phyloP scores from a whole-genome alignment of 2,329 filamentous ascomycete species.

The Aureobasidium zeae region DNA sequence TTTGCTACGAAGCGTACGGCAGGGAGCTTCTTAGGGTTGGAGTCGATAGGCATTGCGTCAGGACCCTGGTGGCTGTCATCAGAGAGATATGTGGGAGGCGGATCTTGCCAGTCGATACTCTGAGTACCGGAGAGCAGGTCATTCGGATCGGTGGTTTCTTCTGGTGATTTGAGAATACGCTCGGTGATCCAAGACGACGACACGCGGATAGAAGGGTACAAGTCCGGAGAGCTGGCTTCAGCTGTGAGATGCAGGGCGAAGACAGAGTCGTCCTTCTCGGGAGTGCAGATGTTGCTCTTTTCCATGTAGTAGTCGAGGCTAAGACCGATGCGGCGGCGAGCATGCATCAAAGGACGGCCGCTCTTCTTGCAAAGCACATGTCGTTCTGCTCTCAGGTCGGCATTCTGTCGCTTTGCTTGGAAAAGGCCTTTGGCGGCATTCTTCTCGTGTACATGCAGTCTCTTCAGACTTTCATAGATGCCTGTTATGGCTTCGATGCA shows the following conservation, averaged over 20 bases:
- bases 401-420: constrained; percentile 38
- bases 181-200: constrained; percentile 67
- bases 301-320: constrained; percentile 68
- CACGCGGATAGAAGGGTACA: constrained; percentile 55
- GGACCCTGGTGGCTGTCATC: constrained; percentile 28
- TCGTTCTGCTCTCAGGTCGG: constrained; percentile 43
- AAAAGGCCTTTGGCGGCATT: constrained; percentile 39
- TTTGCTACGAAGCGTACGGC: constrained; percentile 66
- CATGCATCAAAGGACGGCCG: constrained; percentile 63
- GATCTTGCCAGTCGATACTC: constrained; percentile 61
- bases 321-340: constrained; percentile 56
- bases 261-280: constrained; percentile 27
- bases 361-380: constrained; percentile 59
- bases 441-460: constrained; percentile 63
- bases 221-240: constrained; percentile 36
- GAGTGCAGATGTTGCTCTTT: constrained; percentile 20
- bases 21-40: constrained; percentile 48
- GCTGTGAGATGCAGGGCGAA: constrained; percentile 65
- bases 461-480: constrained; percentile 59
- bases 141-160: constrained; percentile 24
- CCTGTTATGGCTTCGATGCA: constrained; percentile 70
- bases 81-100: constrained; percentile 51
- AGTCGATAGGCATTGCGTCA: constrained; percentile 47
- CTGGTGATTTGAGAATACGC: constrained; percentile 48
- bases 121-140: constrained; percentile 28